Conservation (phyloP, 352 stramenopile genomes). For the Globisporangium paddicum region DNA sequence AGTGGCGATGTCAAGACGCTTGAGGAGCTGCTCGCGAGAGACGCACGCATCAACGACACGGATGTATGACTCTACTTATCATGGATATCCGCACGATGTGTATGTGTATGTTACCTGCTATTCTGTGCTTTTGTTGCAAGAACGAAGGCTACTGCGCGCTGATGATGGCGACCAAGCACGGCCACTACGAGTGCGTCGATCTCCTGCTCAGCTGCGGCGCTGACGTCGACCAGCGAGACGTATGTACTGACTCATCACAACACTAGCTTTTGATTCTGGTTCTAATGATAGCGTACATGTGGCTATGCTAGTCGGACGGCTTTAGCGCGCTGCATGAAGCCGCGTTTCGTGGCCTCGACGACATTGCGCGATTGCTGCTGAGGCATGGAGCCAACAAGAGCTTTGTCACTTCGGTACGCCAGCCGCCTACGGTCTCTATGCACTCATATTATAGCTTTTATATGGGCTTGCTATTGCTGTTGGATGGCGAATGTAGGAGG, state of each 20-base stretch:
- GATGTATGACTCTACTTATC: conserved; percentile 25
- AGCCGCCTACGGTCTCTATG: background rate
- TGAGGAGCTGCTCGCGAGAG: conserved; percentile 31
- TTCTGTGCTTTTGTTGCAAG: conserved; percentile 24
- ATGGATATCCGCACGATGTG: no score
- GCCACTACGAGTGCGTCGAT: conserved; percentile 41
- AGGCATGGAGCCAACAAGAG: conserved; percentile 48
- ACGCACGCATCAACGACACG: conserved; percentile 48
- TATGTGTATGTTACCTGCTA: no score
- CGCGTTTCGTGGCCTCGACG: conserved; percentile 52
- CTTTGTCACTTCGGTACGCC: conserved; percentile 41
- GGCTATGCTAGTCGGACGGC: conserved; percentile 41
- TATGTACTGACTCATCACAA: conserved; percentile 12
- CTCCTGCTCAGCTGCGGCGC: conserved; percentile 44
- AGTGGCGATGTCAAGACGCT: conserved; percentile 33
- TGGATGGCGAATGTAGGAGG: conserved; percentile 31
- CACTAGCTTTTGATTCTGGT: no score
- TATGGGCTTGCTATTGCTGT: background rate
- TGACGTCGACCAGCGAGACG: conserved; percentile 61
- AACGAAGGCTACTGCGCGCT: conserved; percentile 58
- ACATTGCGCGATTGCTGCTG: conserved; percentile 56
- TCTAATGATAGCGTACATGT: background rate
- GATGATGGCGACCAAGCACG: conserved; percentile 54
- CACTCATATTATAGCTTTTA: no score
- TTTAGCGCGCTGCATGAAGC: conserved; percentile 69